Percentiles rank a stretch among this genome's conserved stretches.
Conservation (phyloP, 148 eudicot species). For the Nyssa sinensis region DNA sequence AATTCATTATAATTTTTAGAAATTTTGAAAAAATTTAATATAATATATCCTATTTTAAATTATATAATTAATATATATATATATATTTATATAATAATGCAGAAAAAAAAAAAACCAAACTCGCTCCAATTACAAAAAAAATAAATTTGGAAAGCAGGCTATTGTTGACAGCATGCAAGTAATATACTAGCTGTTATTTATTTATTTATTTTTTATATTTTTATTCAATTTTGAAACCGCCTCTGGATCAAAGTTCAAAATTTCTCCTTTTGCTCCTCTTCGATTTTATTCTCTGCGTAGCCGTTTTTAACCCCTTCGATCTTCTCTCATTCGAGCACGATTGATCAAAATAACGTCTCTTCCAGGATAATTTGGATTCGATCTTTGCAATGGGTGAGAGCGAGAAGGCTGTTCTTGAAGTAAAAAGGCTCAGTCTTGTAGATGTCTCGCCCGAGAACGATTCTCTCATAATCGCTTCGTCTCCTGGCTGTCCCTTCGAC, state of each 20-base stretch:
- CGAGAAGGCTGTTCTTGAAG: conserved; percentile 6
- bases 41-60: too few species aligned
- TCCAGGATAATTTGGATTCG: background rate
- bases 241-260: background rate
- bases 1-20: too few species aligned
- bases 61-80: too few species aligned
- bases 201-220: too few species aligned
- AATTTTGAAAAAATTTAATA: too few species aligned
- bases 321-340: background rate
- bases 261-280: background rate
- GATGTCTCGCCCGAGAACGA: conserved; percentile 4
- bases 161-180: too few species aligned
- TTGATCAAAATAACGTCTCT: too few species aligned
- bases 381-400: conserved; percentile 13
- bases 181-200: too few species aligned
- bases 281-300: background rate
- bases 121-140: too few species aligned
- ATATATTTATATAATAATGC: too few species aligned
- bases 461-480: background rate
- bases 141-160: too few species aligned
- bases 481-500: background rate
- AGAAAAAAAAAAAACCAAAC: too few species aligned
- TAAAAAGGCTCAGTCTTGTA: conserved; percentile 1
- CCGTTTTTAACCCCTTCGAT: background rate
- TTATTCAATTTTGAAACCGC: background rate